Conservation (phyloP, 441 rosid species). For the Rhodomyrtus psidioides region DNA sequence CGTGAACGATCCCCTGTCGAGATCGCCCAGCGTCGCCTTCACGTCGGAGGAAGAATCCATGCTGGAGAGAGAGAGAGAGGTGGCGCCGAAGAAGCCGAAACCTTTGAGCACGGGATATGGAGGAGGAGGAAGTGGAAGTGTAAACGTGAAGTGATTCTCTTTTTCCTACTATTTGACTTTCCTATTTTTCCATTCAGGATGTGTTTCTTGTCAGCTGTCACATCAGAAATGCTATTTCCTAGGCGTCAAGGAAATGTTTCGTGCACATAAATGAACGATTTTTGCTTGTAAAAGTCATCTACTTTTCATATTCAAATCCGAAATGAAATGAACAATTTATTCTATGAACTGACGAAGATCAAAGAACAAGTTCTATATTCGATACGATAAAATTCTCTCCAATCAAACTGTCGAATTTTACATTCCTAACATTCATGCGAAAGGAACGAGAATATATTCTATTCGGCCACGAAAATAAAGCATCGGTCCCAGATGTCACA, state of each 20-base stretch:
- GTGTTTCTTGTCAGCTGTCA: neutral
- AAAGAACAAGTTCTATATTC: fast-evolving
- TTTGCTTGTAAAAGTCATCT: neutral
- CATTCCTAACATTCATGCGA: neutral
- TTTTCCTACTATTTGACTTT: neutral
- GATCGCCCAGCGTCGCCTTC: conserved; percentile 46
- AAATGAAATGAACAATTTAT: neutral
- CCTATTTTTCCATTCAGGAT: neutral
- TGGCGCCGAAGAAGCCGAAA: neutral
- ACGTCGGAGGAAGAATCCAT: conserved; percentile 7
- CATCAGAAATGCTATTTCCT: neutral
- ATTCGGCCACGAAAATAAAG: fast-evolving
- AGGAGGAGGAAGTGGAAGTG: neutral
- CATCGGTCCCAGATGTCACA: neutral
- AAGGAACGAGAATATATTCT: fast-evolving
- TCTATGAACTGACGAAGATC: fast-evolving
- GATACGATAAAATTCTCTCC: neutral
- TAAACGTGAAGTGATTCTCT: neutral
- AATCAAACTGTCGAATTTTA: fast-evolving
- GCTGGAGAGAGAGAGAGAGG: conserved; percentile 1
- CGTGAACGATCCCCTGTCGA: conserved; percentile 56
- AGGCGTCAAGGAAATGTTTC: neutral
- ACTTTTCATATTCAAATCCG: neutral
- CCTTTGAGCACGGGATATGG: neutral
- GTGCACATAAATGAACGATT: neutral